phyloP scores from a whole-genome alignment of 345 rosid species.

The Diplotaxis tenuifolia region DNA sequence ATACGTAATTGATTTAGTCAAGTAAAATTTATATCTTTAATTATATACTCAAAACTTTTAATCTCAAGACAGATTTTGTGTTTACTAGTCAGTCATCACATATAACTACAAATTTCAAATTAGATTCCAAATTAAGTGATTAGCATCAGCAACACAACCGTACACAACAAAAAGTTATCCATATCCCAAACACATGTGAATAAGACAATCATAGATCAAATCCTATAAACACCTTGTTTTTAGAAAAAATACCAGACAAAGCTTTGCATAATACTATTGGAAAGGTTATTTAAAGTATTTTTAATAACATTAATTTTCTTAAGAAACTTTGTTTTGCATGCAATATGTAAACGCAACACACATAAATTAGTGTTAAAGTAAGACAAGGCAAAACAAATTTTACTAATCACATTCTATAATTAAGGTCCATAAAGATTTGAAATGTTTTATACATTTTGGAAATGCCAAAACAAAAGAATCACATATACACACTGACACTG shows the following conservation, averaged over 20 bases:
- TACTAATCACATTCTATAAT: background rate
- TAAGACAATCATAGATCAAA: background rate
- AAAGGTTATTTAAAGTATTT: background rate
- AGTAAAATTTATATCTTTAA: background rate
- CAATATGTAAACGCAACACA: background rate
- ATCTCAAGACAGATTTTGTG: too few species aligned
- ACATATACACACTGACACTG: too few species aligned
- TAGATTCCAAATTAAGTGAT: background rate
- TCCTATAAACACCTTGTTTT: background rate
- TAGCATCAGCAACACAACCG: background rate
- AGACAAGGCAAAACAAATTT: background rate
- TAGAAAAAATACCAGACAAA: background rate
- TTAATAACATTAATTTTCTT: background rate
- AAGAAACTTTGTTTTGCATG: background rate
- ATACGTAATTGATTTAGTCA: too few species aligned
- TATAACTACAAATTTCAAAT: background rate
- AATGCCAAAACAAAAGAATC: too few species aligned
- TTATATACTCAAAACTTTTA: background rate
- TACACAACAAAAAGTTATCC: background rate
- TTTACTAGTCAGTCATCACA: background rate
- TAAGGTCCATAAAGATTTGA: background rate
- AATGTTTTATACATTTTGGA: background rate
- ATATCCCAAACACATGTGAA: background rate
- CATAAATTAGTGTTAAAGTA: background rate
- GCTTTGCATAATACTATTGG: background rate